Evolutionary conservation across 371 early-diverging fungal genomes (phyloP).

Genomic region (Zychaea mexicana): DNA sequence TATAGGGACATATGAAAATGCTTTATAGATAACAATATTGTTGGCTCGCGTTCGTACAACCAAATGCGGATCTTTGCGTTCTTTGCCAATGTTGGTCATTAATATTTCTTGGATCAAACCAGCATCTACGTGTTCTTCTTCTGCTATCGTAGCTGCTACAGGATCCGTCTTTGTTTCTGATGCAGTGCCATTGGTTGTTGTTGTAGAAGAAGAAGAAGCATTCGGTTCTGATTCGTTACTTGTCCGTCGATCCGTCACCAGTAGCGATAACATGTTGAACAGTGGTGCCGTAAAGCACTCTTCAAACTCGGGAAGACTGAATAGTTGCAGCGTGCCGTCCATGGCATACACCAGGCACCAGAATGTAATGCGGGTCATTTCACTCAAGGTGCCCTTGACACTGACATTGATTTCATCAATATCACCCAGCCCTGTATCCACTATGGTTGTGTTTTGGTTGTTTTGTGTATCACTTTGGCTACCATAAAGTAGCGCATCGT

Average conservation of each 20-base stretch:
- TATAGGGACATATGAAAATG: conserved; percentile 54
- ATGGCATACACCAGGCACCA: conserved; percentile 44
- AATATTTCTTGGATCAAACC: conserved; percentile 69
- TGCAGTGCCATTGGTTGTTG: neutral
- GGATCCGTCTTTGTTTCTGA: conserved; percentile 19
- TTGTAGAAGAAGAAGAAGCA: too few relatives aligned
- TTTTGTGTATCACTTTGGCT: neutral
- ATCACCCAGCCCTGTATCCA: conserved; percentile 18
- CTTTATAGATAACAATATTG: conserved; percentile 78
- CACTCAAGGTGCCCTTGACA: conserved; percentile 28
- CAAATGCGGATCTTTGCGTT: conserved; percentile 65
- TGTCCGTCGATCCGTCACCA: conserved; percentile 52
- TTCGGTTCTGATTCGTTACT: neutral
- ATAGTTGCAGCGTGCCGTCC: conserved; percentile 56
- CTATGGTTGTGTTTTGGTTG: neutral
- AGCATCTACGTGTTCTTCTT: conserved; percentile 31
- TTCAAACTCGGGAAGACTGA: conserved; percentile 71
- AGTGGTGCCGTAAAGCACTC: conserved; percentile 64
- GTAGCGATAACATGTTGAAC: conserved; percentile 67
- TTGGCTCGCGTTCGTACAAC: conserved; percentile 72
- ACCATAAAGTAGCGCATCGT: conserved; percentile 35
- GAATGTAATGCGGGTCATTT: conserved; percentile 27
- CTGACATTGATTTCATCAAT: conserved; percentile 49
- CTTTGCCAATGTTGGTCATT: conserved; percentile 67
- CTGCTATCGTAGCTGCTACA: neutral